phyloP scores from a whole-genome alignment of 306 rosid species.

The Morella rubra region DNA sequence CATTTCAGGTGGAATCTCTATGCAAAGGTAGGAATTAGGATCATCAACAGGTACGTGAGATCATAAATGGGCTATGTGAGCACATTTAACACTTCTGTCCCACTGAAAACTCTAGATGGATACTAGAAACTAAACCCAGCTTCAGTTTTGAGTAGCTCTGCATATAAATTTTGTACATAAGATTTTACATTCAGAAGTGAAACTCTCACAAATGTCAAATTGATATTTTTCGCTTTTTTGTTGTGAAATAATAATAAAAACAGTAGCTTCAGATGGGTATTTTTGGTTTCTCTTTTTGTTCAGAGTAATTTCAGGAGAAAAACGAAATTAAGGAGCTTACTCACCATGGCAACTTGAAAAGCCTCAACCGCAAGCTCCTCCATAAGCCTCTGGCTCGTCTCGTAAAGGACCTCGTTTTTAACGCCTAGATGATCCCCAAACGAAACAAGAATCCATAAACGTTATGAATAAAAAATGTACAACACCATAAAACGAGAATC shows the following conservation, averaged over 20 bases:
- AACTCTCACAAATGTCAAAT: neutral
- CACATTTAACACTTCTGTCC: no score
- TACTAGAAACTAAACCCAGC: neutral
- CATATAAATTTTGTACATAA: neutral
- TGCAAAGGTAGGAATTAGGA: neutral
- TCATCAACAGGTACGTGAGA: neutral
- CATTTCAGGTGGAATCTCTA: neutral
- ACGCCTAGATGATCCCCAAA: constrained; percentile 41
- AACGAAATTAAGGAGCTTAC: neutral
- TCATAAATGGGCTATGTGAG: no score
- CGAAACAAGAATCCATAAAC: neutral
- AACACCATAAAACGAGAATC: neutral
- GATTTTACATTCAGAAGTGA: no score
- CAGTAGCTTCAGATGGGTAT: neutral
- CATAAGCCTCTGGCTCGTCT: constrained; percentile 60
- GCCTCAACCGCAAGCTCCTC: constrained; percentile 84
- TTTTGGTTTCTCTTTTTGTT: neutral
- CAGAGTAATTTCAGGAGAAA: neutral
- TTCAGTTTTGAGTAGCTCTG: neutral
- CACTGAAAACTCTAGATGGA: neutral
- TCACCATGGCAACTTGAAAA: constrained; percentile 65
- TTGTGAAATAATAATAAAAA: neutral
- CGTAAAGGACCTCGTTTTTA: constrained; percentile 58
- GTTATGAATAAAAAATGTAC: neutral
- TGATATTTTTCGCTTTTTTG: neutral